phyloP scores from a whole-genome alignment of 1,284 basidiomycete genomes.

The Meripilus lineatus region DNA sequence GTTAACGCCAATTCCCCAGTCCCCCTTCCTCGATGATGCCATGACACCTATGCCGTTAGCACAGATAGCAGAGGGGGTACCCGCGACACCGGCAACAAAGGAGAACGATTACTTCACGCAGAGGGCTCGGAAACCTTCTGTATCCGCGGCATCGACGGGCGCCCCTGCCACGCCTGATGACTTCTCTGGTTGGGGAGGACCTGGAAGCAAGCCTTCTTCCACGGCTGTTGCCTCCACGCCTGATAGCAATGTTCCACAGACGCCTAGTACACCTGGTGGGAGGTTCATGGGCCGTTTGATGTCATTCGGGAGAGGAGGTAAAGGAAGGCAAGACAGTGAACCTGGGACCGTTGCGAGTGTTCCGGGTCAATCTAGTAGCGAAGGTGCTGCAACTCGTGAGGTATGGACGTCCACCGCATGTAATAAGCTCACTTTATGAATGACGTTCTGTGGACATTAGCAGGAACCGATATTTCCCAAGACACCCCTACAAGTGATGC shows the following conservation, averaged over 20 bases:
- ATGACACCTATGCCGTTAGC: slow-evolving; percentile 27
- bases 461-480: slow-evolving; percentile 33
- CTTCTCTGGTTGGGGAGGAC: slow-evolving; percentile 44
- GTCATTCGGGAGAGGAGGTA: slow-evolving; percentile 60
- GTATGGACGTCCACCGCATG: no score
- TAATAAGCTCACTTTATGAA: no score
- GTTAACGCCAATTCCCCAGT: slow-evolving; percentile 33
- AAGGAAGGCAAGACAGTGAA: slow-evolving; percentile 42
- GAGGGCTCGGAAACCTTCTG: slow-evolving; percentile 40
- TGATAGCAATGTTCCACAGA: slow-evolving; percentile 32
- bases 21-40: slow-evolving; percentile 26
- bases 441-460: slow-evolving; percentile 22
- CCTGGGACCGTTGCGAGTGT: slow-evolving; percentile 24
- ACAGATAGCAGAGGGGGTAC: slow-evolving; percentile 13
- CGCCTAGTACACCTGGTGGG: slow-evolving; percentile 52
- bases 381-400: no score
- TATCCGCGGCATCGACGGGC: slow-evolving; percentile 28
- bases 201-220: slow-evolving; percentile 25
- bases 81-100: slow-evolving; percentile 14
- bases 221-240: slow-evolving; percentile 8
- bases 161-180: slow-evolving; percentile 43
- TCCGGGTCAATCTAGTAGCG: no score
- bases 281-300: slow-evolving; percentile 78
- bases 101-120: slow-evolving; percentile 51
- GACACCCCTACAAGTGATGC: slow-evolving; percentile 59